Evolutionary conservation across 1,284 basidiomycete genomes (phyloP).

Genomic region (Rhodofomes roseus): DNA sequence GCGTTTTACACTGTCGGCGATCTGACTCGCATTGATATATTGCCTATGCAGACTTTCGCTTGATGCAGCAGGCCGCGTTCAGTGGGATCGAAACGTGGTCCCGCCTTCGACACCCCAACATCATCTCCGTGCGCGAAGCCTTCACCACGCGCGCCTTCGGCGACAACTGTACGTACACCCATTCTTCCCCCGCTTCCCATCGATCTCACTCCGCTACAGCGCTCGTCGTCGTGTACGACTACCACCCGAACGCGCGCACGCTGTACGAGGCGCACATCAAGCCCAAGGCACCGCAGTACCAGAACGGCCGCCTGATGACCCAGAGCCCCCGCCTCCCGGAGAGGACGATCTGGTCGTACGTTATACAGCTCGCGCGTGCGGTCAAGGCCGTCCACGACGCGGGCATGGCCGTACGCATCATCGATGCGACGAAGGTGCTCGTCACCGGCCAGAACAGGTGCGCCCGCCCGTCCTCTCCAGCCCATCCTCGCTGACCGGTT

Average conservation of each 20-base stretch:
- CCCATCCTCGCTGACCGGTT: no score
- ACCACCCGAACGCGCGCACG: slow-evolving; percentile 83
- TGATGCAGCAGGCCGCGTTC: slow-evolving; percentile 83
- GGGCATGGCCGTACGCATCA: slow-evolving; percentile 78
- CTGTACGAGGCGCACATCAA: slow-evolving; percentile 72
- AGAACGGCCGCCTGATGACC: slow-evolving; percentile 41
- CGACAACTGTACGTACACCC: slow-evolving; percentile 71
- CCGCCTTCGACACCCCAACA: slow-evolving; percentile 81
- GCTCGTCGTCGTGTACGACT: slow-evolving; percentile 91
- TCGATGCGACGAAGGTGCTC: slow-evolving; percentile 88
- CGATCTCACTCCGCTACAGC: slow-evolving; percentile 43
- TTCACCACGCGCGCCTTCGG: slow-evolving; percentile 95
- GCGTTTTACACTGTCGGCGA: slow-evolving; percentile 25
- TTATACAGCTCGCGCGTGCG: slow-evolving; percentile 87
- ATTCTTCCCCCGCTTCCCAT: not conserved
- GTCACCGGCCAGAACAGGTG: slow-evolving; percentile 88
- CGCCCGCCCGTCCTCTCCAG: not conserved
- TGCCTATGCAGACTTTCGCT: slow-evolving; percentile 66
- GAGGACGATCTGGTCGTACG: slow-evolving; percentile 90
- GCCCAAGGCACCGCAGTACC: slow-evolving; percentile 41
- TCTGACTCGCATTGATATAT: slow-evolving; percentile 5
- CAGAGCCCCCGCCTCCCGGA: slow-evolving; percentile 57
- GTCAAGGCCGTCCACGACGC: slow-evolving; percentile 84
- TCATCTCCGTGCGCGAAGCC: slow-evolving; percentile 86
- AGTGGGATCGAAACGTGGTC: slow-evolving; percentile 86